phyloP scores from a whole-genome alignment of 192 early-diverging fungal genomes.

The Physocladia obscura region DNA sequence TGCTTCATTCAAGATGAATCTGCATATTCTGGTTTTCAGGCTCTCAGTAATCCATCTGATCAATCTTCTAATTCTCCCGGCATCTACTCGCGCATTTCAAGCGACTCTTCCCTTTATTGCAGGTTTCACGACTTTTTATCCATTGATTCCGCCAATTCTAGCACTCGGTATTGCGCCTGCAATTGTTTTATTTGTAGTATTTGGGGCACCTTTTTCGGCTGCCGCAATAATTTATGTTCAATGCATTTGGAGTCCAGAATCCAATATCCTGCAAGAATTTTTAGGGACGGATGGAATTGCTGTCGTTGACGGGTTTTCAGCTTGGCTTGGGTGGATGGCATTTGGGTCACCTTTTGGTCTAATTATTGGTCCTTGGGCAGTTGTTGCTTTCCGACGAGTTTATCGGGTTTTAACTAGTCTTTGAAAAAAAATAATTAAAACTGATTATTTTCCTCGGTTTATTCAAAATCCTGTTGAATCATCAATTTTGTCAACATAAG shows the following conservation, averaged over 20 bases:
- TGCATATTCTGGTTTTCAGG: slow-evolving; percentile 13
- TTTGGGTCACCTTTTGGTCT: slow-evolving; percentile 2
- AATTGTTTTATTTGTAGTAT: slow-evolving; percentile 7
- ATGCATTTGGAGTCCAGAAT: slow-evolving; percentile 8
- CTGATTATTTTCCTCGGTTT: too few relatives aligned
- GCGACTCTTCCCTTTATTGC: slow-evolving; percentile 16
- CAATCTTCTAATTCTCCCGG: background rate
- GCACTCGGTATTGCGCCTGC: slow-evolving; percentile 19
- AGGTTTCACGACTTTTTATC: background rate
- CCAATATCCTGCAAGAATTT: background rate
- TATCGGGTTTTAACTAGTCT: background rate
- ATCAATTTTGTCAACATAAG: too few relatives aligned
- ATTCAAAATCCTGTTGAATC: too few relatives aligned
- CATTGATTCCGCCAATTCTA: slow-evolving; percentile 15
- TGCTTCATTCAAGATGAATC: slow-evolving; percentile 2
- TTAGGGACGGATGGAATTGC: slow-evolving; percentile 27
- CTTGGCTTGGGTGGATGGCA: slow-evolving; percentile 29
- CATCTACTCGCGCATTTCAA: background rate
- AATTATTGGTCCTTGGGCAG: slow-evolving; percentile 11
- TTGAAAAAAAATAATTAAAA: too few relatives aligned
- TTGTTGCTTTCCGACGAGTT: slow-evolving; percentile 1
- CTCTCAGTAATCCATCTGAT: background rate
- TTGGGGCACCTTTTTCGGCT: background rate
- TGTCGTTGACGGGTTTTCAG: slow-evolving; percentile 53
- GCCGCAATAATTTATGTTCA: slow-evolving; percentile 7